These are phyloP conservation scores for Oleoguttula mirabilis DNA, from an alignment of 495 filamentous ascomycete species.

Conservation along the genomic window DNA sequence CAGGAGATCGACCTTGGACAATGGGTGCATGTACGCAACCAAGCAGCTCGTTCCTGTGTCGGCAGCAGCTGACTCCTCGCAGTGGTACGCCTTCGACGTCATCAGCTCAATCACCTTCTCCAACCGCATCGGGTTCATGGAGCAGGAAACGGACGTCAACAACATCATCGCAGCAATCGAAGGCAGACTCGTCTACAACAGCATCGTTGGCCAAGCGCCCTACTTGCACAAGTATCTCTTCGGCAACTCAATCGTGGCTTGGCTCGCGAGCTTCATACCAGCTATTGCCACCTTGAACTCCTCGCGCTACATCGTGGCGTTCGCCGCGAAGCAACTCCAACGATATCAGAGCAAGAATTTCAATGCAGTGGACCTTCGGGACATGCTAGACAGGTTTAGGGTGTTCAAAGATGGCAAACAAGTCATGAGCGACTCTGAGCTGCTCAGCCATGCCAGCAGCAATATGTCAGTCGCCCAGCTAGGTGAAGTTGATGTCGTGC, in stretches of 20 bases:
- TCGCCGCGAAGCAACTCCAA: constrained; percentile 7
- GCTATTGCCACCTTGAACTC: constrained; percentile 7
- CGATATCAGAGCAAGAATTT: constrained; percentile 11
- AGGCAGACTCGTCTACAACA: constrained; percentile 14
- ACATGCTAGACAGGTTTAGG: constrained; percentile 13
- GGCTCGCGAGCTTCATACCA: constrained; percentile 9
- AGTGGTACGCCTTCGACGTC: constrained; percentile 38
- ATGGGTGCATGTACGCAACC: constrained; percentile 29
- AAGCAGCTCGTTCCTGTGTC: neutral
- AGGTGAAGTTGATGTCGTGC: too few species aligned
- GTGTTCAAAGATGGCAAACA: constrained; percentile 7
- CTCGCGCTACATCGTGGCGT: constrained; percentile 8
- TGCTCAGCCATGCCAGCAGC: constrained; percentile 6
- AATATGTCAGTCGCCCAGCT: constrained; percentile 4
- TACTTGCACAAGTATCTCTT: constrained; percentile 19
- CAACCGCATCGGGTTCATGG: constrained; percentile 30
- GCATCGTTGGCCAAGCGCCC: constrained; percentile 15
- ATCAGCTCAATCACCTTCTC: constrained; percentile 33
- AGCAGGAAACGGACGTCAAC: constrained; percentile 28
- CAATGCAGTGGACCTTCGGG: constrained; percentile 4
- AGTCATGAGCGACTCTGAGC: constrained; percentile 10
- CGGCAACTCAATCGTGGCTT: constrained; percentile 22
- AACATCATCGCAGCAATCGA: constrained; percentile 28
- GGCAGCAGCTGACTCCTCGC: neutral
- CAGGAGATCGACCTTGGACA: constrained; percentile 26